Conservation (phyloP, 805 yeast genomes). For the Yueomyces sinensis region DNA sequence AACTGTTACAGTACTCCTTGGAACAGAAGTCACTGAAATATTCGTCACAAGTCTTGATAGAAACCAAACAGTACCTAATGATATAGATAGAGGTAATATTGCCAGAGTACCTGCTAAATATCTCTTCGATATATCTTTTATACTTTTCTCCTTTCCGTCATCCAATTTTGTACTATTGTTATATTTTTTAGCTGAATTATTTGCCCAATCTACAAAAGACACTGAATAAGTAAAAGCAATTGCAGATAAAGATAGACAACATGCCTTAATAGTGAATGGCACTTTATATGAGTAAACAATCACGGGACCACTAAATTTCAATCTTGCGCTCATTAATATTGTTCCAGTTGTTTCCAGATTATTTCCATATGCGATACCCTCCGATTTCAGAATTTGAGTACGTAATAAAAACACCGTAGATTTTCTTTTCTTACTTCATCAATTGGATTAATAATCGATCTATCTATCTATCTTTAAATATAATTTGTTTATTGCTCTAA, state of each 20-base stretch:
- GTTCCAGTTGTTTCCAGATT: no score
- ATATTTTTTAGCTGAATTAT: constrained; percentile 8
- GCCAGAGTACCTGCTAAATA: constrained; percentile 13
- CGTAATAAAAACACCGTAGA: no score
- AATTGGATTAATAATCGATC: no score
- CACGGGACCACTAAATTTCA: constrained; percentile 10
- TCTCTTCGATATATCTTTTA: not conserved
- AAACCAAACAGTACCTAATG: constrained; percentile 11
- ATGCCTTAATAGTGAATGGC: constrained; percentile 7
- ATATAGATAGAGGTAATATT: constrained; percentile 16
- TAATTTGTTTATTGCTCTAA: no score
- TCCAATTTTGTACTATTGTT: constrained; percentile 5
- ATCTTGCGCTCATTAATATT: no score
- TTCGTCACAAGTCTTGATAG: constrained; percentile 19
- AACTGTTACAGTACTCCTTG: no score
- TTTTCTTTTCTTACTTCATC: no score
- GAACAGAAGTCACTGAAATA: constrained; percentile 3
- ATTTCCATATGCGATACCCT: no score
- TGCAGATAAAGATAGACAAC: constrained; percentile 13
- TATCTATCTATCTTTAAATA: no score
- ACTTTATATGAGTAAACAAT: constrained; percentile 11
- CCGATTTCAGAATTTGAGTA: no score
- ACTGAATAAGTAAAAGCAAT: constrained; percentile 18
- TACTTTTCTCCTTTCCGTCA: constrained; percentile 4
- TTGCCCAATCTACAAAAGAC: constrained; percentile 18